Conservation (phyloP, 768 basidiomycete genomes). For the Grammothele lineata region DNA sequence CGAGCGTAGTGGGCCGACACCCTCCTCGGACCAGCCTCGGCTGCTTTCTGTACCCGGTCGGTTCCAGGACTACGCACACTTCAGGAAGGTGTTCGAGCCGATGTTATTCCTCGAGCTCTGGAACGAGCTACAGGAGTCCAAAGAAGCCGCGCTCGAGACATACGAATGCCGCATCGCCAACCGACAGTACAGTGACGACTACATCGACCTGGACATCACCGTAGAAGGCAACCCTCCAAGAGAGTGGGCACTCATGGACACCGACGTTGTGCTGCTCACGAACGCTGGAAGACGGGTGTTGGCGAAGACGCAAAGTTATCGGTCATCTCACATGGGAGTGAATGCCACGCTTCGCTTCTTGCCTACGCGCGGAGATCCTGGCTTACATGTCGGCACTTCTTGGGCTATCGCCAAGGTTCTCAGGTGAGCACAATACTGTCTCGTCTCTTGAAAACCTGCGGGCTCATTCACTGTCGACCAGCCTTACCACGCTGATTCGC, state of each 20-base stretch:
- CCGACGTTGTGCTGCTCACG: conserved; percentile 79
- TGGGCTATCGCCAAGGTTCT: conserved; percentile 82
- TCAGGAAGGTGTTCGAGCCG: conserved; percentile 76
- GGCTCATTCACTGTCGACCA: conserved; percentile 30
- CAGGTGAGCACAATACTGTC: conserved; percentile 50
- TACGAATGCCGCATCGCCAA: conserved; percentile 63
- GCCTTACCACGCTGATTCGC: conserved; percentile 85
- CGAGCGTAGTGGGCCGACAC: conserved; percentile 56
- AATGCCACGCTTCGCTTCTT: conserved; percentile 60
- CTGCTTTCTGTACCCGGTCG: conserved; percentile 51
- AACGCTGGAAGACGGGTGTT: conserved; percentile 56
- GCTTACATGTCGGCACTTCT: conserved; percentile 55
- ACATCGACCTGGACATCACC: conserved; percentile 71
- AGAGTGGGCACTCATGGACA: conserved; percentile 76
- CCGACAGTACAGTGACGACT: conserved; percentile 74
- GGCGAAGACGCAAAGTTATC: conserved; percentile 63
- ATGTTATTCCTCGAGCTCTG: conserved; percentile 86
- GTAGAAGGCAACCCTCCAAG: conserved; percentile 56
- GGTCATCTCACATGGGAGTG: conserved; percentile 38
- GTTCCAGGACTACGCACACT: conserved; percentile 65
- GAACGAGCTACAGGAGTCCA: conserved; percentile 79
- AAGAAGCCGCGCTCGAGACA: conserved; percentile 53
- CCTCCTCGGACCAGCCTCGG: conserved; percentile 44
- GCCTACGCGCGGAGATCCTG: conserved; percentile 43
- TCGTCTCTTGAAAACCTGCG: conserved; percentile 1